Base-by-base conservation (phyloP, 2,329 filamentous ascomycete species). In the Plectosphaerella plurivora region DNA sequence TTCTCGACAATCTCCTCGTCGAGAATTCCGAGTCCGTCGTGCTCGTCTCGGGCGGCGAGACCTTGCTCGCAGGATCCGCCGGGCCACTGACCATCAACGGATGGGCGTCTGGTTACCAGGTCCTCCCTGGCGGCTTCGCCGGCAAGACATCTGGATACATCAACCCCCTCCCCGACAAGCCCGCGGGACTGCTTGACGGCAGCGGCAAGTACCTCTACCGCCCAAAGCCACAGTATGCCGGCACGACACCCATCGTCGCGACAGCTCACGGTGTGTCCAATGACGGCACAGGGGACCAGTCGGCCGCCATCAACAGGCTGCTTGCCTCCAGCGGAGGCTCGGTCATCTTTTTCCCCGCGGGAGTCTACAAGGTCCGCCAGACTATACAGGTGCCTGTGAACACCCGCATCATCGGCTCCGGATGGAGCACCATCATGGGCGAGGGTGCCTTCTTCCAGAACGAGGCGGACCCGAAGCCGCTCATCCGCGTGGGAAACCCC, bases 261-360 rank as follows among this genome's bases (percentile, higher is more conserved):
- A 49, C 47, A 1, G 45, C 55, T 5, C 49, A 55, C 20, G 52
- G 54, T 1, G 28, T 33, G 28, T 33, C 28, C 28, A 90, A 89
- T 55, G 88, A 94, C 61, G 89, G 88, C 36, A 65, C 66, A 2
- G 86, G 87, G 1, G 89, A 94, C 58, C 90, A 94, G 63, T 92
- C 89, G 1, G 74, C 73, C 8, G 82, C 81, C 14, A 79, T 94
- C 52, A 87, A 91, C 62, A 72, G 71, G 14, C 79, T 88, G 12
- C 76, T 93, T 53, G 62, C 66, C 11, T 79, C 76, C 45, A 79
- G 79, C 10, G 73, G 74, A 2, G 78, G 77, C 50, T 74, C 77
- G 52, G 68, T 87, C 22, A 76, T 82, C 15, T 87, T 77, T 60
- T 73, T 88, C 52, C 82, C 86, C 57, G 77, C 77, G 22, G 84